Conservation (phyloP, 2,329 filamentous ascomycete species). For the Trichophyton verrucosum region DNA sequence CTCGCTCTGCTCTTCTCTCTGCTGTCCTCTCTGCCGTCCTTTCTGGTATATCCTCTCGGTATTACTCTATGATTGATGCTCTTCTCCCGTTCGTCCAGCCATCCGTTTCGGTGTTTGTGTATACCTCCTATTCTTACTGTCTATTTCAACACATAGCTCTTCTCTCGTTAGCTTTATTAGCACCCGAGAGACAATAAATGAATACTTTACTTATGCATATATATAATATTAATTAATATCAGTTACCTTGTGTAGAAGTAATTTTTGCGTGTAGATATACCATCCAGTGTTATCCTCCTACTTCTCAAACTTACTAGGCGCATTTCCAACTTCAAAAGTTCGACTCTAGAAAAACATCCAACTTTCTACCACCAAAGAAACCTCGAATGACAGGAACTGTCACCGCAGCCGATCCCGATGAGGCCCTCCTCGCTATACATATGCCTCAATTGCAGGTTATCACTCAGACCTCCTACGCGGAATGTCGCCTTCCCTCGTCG, state of each 20-base stretch:
- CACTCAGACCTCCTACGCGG: conserved; percentile 2
- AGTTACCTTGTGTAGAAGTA: too few relatives aligned
- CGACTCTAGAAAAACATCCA: neutral
- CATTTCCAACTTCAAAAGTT: neutral
- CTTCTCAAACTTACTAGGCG: neutral
- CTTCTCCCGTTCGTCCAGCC: neutral
- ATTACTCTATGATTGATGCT: neutral
- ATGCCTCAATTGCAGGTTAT: conserved; percentile 11
- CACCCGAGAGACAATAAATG: too few relatives aligned
- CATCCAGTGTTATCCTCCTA: neutral
- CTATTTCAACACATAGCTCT: too few relatives aligned
- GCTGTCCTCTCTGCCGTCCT: too few relatives aligned
- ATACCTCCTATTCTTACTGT: too few relatives aligned
- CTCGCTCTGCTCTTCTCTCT: neutral
- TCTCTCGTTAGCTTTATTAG: too few relatives aligned
- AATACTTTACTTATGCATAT: too few relatives aligned
- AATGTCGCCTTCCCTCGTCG: conserved; percentile 3
- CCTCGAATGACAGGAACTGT: neutral
- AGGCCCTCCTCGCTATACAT: conserved; percentile 19
- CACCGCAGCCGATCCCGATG: conserved; percentile 13
- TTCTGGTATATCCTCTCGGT: neutral
- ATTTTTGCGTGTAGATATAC: too few relatives aligned
- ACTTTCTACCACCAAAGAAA: neutral
- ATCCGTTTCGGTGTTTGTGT: neutral
- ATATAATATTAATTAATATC: too few relatives aligned